Percentiles rank a stretch among this genome's conserved stretches.
Conservation (phyloP, 225 moss, liverwort and hornwort genomes). For the Physcomitrellopsis africana region DNA sequence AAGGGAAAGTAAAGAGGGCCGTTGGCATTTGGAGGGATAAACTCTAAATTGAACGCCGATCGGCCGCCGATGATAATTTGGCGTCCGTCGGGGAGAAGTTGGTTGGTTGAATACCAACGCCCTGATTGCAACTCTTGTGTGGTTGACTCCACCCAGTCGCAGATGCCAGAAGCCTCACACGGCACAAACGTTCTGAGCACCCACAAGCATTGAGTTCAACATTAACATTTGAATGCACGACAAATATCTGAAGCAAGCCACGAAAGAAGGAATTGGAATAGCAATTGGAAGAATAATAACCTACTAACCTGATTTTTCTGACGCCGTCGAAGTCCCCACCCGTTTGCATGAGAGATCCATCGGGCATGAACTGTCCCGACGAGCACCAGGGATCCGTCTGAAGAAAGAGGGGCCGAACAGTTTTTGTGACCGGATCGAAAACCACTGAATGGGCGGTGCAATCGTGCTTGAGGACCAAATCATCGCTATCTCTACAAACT, state of each 20-base stretch:
- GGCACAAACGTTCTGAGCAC: conserved; percentile 55
- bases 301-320: conserved; percentile 51
- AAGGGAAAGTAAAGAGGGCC: conserved; percentile 53
- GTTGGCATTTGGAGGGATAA: conserved; percentile 35
- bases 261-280: not conserved
- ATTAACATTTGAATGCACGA: not conserved
- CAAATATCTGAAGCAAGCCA: not conserved
- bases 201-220: not conserved
- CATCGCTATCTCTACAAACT: conserved; percentile 56
- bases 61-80: conserved; percentile 65
- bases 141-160: conserved; percentile 60
- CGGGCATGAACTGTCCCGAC: conserved; percentile 58
- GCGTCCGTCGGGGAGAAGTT: conserved; percentile 63
- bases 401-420: conserved; percentile 50
- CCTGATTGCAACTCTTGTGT: conserved; percentile 48
- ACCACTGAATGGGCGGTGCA: conserved; percentile 66
- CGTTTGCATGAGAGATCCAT: conserved; percentile 56
- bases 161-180: conserved; percentile 40
- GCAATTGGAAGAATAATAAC: not conserved
- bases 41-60: conserved; percentile 44
- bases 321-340: conserved; percentile 62
- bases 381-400: conserved; percentile 66
- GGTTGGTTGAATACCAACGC: conserved; percentile 69
- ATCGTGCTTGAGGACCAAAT: conserved; percentile 52
- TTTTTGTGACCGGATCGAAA: conserved; percentile 47